A percentile compares a stretch with the other conserved stretches of the same genome.
phyloP scores from a whole-genome alignment of 140 eudicot genomes.

The Cichorium intybus region DNA sequence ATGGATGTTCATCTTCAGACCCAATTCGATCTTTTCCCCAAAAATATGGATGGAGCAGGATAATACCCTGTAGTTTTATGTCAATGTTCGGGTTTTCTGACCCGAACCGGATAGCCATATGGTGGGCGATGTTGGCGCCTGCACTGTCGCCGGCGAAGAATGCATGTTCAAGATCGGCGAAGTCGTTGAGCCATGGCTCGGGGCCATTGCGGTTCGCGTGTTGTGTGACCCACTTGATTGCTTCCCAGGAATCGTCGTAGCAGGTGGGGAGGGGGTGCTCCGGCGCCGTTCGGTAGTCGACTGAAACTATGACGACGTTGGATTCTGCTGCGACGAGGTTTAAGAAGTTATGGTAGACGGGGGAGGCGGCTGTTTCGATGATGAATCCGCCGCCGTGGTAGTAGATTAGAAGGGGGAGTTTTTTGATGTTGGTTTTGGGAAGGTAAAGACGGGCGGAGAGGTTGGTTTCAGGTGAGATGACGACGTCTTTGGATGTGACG shows the following conservation, averaged over 20 bases:
- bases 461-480: background rate
- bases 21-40: background rate
- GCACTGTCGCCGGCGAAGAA: background rate
- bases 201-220: background rate
- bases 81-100: background rate
- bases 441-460: background rate
- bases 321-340: background rate
- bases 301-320: background rate
- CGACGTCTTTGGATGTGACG: background rate
- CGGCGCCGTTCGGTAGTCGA: constrained; percentile 1
- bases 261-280: background rate
- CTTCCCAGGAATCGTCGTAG: background rate
- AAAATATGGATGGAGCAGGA: background rate
- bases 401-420: background rate
- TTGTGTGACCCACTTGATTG: background rate
- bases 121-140: background rate
- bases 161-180: background rate
- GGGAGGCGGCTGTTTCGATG: background rate
- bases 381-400: background rate
- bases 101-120: background rate
- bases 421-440: background rate
- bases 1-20: background rate
- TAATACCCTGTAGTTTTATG: background rate
- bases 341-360: background rate
- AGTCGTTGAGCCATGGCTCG: background rate